Percentiles rank a stretch among this genome's conserved stretches.
Evolutionary conservation across 2,329 filamentous ascomycete species (phyloP).

Genomic region (Cryphonectria naterciae): DNA sequence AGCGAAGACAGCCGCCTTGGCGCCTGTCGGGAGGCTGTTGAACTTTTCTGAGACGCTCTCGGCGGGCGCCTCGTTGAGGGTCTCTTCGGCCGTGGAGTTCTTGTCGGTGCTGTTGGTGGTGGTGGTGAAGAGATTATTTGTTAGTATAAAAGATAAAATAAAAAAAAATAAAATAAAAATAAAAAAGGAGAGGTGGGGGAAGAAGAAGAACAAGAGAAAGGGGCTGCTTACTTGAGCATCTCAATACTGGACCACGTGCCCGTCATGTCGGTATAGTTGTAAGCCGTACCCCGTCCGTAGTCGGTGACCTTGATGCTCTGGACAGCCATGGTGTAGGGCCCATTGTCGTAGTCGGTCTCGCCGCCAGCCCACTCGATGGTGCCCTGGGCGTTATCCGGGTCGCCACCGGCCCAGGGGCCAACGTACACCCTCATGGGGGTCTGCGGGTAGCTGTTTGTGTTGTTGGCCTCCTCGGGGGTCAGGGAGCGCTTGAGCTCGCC

Average conservation of each 20-base stretch:
- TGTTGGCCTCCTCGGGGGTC: constrained; percentile 62
- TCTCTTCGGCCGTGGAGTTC: constrained; percentile 59
- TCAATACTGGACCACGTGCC: constrained; percentile 70
- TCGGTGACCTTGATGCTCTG: constrained; percentile 61
- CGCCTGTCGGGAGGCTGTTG: constrained; percentile 51
- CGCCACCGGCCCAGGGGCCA: constrained; percentile 68
- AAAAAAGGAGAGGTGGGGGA: too few relatives aligned
- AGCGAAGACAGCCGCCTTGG: constrained; percentile 59
- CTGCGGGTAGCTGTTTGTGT: constrained; percentile 70
- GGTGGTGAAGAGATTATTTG: not conserved
- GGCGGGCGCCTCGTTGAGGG: constrained; percentile 46
- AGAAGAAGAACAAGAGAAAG: not conserved
- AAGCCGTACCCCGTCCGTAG: constrained; percentile 66
- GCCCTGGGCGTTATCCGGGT: constrained; percentile 56
- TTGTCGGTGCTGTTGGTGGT: constrained; percentile 43
- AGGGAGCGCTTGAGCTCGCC: constrained; percentile 66
- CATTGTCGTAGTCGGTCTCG: constrained; percentile 65
- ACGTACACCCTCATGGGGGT: constrained; percentile 74
- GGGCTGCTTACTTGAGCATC: constrained; percentile 56
- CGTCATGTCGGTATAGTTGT: constrained; percentile 64
- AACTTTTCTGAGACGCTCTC: constrained; percentile 58
- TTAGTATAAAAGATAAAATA: not conserved
- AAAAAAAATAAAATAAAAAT: not conserved
- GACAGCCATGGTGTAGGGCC: constrained; percentile 76
- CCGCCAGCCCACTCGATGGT: constrained; percentile 74